A percentile compares a stretch with the other conserved stretches of the same genome.
Evolutionary conservation across 2,329 filamentous ascomycete species (phyloP).

Genomic region (Beauveria medogensis): DNA sequence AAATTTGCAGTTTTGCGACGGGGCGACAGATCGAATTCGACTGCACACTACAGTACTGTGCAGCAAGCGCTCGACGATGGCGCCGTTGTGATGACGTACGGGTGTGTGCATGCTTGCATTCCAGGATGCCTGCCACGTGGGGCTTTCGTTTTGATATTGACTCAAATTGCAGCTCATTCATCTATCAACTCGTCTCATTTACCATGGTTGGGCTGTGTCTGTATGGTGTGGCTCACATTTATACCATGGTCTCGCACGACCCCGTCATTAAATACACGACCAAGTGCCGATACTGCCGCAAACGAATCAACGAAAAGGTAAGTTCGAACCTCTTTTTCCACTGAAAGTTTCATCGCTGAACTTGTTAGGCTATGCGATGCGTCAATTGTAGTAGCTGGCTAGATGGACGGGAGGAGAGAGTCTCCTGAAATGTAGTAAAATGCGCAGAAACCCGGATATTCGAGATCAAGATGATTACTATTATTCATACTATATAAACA

Average conservation of each 20-base stretch:
- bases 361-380: constrained; percentile 34
- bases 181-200: constrained; percentile 60
- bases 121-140: too few species aligned
- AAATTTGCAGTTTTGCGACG: constrained; percentile 60
- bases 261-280: constrained; percentile 63
- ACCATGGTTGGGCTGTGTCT: constrained; percentile 56
- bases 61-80: constrained; percentile 62
- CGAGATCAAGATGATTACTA: not conserved
- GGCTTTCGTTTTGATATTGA: not conserved
- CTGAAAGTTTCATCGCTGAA: constrained; percentile 8
- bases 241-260: constrained; percentile 53
- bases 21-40: constrained; percentile 45
- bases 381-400: constrained; percentile 45
- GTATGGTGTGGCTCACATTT: constrained; percentile 55
- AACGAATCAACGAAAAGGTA: constrained; percentile 56
- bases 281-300: constrained; percentile 61
- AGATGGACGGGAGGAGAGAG: constrained; percentile 38
- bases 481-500: not conserved
- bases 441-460: not conserved
- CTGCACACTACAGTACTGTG: constrained; percentile 60
- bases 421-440: not conserved
- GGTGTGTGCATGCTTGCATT: constrained; percentile 32
- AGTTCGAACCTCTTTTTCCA: not conserved
- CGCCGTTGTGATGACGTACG: constrained; percentile 64
- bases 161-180: constrained; percentile 38